phyloP scores from a whole-genome alignment of 108 stramenopile genomes.

The Bacterosira constricta region DNA sequence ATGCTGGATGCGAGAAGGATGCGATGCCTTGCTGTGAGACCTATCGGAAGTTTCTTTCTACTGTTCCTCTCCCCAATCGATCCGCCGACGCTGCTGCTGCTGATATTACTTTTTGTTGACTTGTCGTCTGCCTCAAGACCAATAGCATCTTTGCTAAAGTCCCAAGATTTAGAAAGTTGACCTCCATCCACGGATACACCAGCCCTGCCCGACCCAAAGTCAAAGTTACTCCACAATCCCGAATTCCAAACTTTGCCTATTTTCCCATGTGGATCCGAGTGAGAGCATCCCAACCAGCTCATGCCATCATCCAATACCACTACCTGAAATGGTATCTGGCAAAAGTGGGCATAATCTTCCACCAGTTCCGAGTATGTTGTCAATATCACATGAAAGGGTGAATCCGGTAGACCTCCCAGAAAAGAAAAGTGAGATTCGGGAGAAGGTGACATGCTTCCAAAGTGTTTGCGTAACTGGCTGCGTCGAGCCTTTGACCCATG shows the following conservation, averaged over 20 bases:
- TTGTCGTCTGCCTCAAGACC: slow-evolving; percentile 17
- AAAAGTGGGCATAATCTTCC: slow-evolving; percentile 81
- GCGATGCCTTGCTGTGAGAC: slow-evolving; percentile 85
- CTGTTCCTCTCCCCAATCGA: slow-evolving; percentile 38
- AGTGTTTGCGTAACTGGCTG: slow-evolving; percentile 65
- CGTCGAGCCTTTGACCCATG: slow-evolving; percentile 53
- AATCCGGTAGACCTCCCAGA: slow-evolving; percentile 57
- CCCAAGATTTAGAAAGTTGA: slow-evolving; percentile 48
- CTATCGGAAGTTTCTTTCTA: slow-evolving; percentile 54
- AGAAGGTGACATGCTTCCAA: slow-evolving; percentile 51
- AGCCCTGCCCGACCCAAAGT: slow-evolving; percentile 70
- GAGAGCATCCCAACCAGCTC: slow-evolving; percentile 76
- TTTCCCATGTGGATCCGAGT: slow-evolving; percentile 65
- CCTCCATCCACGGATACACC: slow-evolving; percentile 21
- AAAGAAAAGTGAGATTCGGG: slow-evolving; percentile 32
- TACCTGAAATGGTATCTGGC: slow-evolving; percentile 76
- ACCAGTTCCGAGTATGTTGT: slow-evolving; percentile 71
- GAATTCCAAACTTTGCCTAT: slow-evolving; percentile 69
- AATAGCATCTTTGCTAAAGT: slow-evolving; percentile 51
- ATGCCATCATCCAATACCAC: slow-evolving; percentile 82
- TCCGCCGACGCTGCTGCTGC: neutral
- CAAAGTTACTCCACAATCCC: slow-evolving; percentile 67
- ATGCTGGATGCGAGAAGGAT: slow-evolving; percentile 61
- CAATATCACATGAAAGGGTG: slow-evolving; percentile 80
- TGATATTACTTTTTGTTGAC: neutral